Evolutionary conservation across 768 basidiomycete species (phyloP), one percentile per base, ranked within the genome.

Genomic region (Trametes gibbosa): DNA sequence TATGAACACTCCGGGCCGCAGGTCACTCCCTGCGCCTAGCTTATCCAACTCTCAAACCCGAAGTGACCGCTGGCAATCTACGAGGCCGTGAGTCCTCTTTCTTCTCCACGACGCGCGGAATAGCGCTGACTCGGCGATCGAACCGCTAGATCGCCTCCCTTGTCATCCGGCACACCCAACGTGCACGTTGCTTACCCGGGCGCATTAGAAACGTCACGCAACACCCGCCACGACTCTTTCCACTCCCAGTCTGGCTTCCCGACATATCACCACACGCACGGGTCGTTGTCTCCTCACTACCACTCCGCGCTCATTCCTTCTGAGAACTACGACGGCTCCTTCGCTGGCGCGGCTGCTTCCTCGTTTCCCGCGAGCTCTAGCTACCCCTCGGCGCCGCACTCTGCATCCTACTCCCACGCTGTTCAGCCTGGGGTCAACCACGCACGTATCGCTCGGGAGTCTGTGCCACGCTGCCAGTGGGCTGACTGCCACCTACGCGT

Each of bases 391-490:
- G 1, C 25, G 6, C 9, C 37, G 21, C 55, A 32, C 10, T 42
- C 55, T 19, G 10, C 27, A 2, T 2, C 47, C 5, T 19, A 41
- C 24, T 47, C 39, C 37, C 42, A 49, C 47, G 4, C 16, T 23
- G 19, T 17, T 16, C 39, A 29, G 17, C 45, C 55, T 23, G 19
- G n/a, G 1, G 17, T 17, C 35, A 13, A 35, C 25, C 5, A 16
- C 24, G 29, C 43, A 8, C 27, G 34, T n/a, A n/a, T n/a, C 17
- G 14, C 50, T 40, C 50, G 24, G 24, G 8, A 52, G 10, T 5
- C 32, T 19, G 10, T 41, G 1, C 39, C 51, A 13, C 56, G 40
- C 6, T 62, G 61, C 52, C 56, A 62, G 21, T 62, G 61, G 61
- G 61, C 24, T 24, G 13, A 37, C 19, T 65, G 64, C 42, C 37